These are phyloP conservation scores for Harringtonia aguacate DNA, from an alignment of 2,329 filamentous ascomycete genomes.

Conservation along the genomic window DNA sequence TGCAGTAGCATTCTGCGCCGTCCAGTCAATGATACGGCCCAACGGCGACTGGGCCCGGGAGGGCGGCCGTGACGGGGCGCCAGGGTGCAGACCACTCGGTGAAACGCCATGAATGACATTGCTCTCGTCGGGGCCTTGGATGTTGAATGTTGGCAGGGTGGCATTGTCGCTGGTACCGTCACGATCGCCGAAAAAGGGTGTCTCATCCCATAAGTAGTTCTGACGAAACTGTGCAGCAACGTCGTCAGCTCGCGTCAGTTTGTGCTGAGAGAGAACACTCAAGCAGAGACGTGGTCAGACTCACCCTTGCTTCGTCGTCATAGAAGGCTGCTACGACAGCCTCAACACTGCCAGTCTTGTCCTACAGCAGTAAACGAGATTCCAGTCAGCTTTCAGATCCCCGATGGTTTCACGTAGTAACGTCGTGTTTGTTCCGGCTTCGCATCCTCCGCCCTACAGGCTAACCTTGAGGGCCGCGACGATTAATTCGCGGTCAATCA, in stretches of 20 bases:
- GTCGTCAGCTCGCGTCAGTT: too few relatives aligned
- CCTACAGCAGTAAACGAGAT: slow-evolving; percentile 15
- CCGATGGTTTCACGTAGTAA: neutral
- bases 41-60: slow-evolving; percentile 49
- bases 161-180: slow-evolving; percentile 26
- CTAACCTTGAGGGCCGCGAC: slow-evolving; percentile 27
- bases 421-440: neutral
- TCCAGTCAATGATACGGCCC: slow-evolving; percentile 38
- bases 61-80: slow-evolving; percentile 49
- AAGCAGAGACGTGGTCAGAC: slow-evolving; percentile 11
- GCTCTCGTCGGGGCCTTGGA: slow-evolving; percentile 39
- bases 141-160: slow-evolving; percentile 36
- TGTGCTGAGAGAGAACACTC: neutral
- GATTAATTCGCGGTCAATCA: slow-evolving; percentile 27
- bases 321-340: slow-evolving; percentile 41
- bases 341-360: slow-evolving; percentile 34
- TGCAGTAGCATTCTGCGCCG: slow-evolving; percentile 20
- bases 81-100: slow-evolving; percentile 29
- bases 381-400: neutral
- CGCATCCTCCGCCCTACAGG: too few relatives aligned
- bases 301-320: slow-evolving; percentile 34
- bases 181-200: slow-evolving; percentile 38
- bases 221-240: slow-evolving; percentile 26
- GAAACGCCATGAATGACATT: slow-evolving; percentile 31
- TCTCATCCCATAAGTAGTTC: slow-evolving; percentile 47